Base-by-base conservation (phyloP, 805 yeast genomes). In the Lipomyces orientalis region DNA sequence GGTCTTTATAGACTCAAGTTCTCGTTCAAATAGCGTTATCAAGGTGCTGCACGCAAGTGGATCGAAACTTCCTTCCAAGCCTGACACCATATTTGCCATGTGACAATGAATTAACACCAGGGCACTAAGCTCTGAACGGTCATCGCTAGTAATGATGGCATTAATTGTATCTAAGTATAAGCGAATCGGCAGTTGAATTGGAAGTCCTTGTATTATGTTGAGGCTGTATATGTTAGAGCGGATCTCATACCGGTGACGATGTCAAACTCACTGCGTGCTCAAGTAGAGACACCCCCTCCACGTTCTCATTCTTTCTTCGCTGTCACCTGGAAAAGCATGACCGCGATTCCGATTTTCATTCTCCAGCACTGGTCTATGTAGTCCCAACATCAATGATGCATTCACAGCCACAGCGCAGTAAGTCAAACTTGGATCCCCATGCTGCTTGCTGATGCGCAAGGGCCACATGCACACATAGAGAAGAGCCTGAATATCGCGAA, bases 31-130 rank as follows among this genome's bases (percentile, higher is more conserved):
- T 4, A 56, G 14, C 8, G 59, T 16, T 6, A 33, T 56, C 46
- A 56, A 56, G 6, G 59, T 34, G 37, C 8, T 29, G n/a, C 46
- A 35, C 2, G 59, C 25, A 56, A 56, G 46, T 33, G 37, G 59
- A 56, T 56, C 59, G 46, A 56, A 33, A 33, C 46, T 16, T n/a
- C 59, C 46, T 34, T 56, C 59, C 33, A 56, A 56, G 46, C 46
- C 59, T 1, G 39, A 35, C 25, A 56, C 43, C 22, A 56, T 14
- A 10, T 56, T 56, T 56, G 59, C 59, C 59, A 29, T 33, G 1
- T 31, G 59, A 56, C 59, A 56, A 34, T 56, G 59, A 56, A 56
- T 56, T 56, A 35, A 33, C 25, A 56, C 46, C 25, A 56, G 46
- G 25, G 46, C 59, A 35, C 9, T 34, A 16, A 56, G 12, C 31